Evolutionary conservation across 2,329 filamentous ascomycete species (phyloP).

Genomic region (Myriosclerotinia duriaeana): DNA sequence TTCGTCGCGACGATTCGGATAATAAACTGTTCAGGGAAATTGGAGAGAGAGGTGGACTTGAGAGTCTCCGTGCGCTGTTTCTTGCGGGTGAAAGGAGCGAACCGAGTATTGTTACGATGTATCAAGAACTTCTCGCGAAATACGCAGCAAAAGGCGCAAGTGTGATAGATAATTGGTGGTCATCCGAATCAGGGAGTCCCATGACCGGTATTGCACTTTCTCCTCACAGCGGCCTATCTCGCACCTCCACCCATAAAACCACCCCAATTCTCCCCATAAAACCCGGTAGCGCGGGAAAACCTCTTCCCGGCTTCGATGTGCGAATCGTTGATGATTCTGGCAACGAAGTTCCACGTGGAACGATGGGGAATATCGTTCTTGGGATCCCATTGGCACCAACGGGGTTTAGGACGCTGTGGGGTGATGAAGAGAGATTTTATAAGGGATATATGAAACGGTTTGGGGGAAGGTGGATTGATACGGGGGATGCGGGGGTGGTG

Average conservation of each 20-base stretch:
- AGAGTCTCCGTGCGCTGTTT: slow-evolving; percentile 71
- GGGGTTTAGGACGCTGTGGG: slow-evolving; percentile 81
- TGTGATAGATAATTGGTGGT: slow-evolving; percentile 75
- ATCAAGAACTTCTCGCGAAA: slow-evolving; percentile 68
- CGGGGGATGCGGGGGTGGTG: slow-evolving; percentile 85
- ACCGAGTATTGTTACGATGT: slow-evolving; percentile 78
- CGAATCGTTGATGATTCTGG: slow-evolving; percentile 80
- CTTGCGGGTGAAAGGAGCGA: slow-evolving; percentile 88
- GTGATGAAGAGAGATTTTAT: slow-evolving; percentile 83
- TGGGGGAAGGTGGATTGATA: slow-evolving; percentile 80
- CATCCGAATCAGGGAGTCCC: slow-evolving; percentile 67
- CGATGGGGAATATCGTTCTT: slow-evolving; percentile 90
- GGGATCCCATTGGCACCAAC: slow-evolving; percentile 80
- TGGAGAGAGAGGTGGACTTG: slow-evolving; percentile 69
- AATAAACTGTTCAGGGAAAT: slow-evolving; percentile 63
- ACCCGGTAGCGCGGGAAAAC: slow-evolving; percentile 84
- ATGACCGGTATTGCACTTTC: slow-evolving; percentile 66
- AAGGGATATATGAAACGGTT: slow-evolving; percentile 83
- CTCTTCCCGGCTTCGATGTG: slow-evolving; percentile 90
- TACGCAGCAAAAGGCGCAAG: slow-evolving; percentile 63
- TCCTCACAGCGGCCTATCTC: slow-evolving; percentile 59
- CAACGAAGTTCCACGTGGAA: slow-evolving; percentile 65
- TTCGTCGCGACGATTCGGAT: slow-evolving; percentile 79
- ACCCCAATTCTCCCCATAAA: slow-evolving; percentile 60
- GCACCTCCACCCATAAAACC: slow-evolving; percentile 42